Conservation (phyloP, 1,139 yeast species). For the Groenewaldozyma auringiensis region DNA sequence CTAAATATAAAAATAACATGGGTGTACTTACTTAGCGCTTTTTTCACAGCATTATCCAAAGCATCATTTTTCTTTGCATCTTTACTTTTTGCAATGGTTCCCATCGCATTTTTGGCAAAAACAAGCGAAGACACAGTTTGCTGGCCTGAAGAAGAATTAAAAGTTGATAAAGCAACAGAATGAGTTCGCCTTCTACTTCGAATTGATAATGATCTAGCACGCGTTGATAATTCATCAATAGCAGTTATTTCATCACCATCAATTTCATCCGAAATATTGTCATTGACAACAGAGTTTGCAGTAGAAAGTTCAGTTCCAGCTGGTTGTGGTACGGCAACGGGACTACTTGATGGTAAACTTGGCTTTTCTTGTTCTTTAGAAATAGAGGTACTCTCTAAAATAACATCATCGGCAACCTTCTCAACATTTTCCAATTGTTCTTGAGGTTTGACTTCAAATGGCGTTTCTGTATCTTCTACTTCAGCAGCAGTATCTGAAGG, state of each 20-base stretch:
- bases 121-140: constrained; percentile 31
- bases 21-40: constrained; percentile 35
- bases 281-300: not conserved
- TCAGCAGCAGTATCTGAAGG: not conserved
- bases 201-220: not conserved
- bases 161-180: constrained; percentile 27
- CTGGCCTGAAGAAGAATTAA: constrained; percentile 23
- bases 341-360: not conserved
- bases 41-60: constrained; percentile 36
- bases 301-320: constrained; percentile 1
- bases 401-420: too few species aligned
- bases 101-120: constrained; percentile 44
- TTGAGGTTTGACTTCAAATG: too few species aligned
- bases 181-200: constrained; percentile 21
- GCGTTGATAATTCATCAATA: not conserved
- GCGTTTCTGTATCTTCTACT: too few species aligned
- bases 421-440: too few species aligned
- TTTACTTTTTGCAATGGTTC: constrained; percentile 39
- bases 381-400: too few species aligned
- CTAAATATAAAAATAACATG: constrained; percentile 2
- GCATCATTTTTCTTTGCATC: constrained; percentile 44
- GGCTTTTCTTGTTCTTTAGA: not conserved
- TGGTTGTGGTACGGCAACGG: not conserved
- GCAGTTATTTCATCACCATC: not conserved
- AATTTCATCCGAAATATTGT: not conserved